phyloP scores from a whole-genome alignment of 2,329 filamentous ascomycete genomes.

The Aspergillus quadricinctus region DNA sequence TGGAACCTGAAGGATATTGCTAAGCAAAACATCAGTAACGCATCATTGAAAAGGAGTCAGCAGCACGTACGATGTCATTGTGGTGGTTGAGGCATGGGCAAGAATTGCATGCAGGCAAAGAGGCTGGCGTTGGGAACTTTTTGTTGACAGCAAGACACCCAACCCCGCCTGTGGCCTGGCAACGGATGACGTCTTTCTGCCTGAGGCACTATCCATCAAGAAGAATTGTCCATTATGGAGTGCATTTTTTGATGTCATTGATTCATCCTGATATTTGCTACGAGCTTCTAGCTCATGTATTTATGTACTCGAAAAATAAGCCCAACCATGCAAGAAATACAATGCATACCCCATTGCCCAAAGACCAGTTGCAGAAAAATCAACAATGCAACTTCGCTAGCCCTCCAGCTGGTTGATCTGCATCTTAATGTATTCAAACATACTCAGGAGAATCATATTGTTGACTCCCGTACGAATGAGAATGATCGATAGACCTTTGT shows the following conservation, averaged over 20 bases:
- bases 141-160: conserved; percentile 28
- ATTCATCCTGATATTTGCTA: conserved; percentile 18
- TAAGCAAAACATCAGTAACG: conserved; percentile 13
- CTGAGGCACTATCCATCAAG: conserved; percentile 19
- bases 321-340: conserved; percentile 1
- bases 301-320: conserved; percentile 18
- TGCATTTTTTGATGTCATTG: not conserved
- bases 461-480: conserved; percentile 44
- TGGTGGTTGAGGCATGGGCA: conserved; percentile 9
- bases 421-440: conserved; percentile 44
- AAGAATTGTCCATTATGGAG: not conserved
- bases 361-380: conserved; percentile 5
- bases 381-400: conserved; percentile 5
- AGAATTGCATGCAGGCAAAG: conserved; percentile 12
- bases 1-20: conserved; percentile 65
- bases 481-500: conserved; percentile 46
- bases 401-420: conserved; percentile 38
- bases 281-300: conserved; percentile 16
- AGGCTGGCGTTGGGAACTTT: conserved; percentile 7
- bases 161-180: conserved; percentile 28
- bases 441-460: conserved; percentile 47
- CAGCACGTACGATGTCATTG: conserved; percentile 34
- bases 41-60: not conserved
- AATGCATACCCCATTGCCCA: not conserved
- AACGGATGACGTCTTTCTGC: conserved; percentile 30